Evolutionary conservation across 2,329 filamentous ascomycete species (phyloP), one percentile per base, ranked within the genome.

Genomic region (Periconia sp.): DNA sequence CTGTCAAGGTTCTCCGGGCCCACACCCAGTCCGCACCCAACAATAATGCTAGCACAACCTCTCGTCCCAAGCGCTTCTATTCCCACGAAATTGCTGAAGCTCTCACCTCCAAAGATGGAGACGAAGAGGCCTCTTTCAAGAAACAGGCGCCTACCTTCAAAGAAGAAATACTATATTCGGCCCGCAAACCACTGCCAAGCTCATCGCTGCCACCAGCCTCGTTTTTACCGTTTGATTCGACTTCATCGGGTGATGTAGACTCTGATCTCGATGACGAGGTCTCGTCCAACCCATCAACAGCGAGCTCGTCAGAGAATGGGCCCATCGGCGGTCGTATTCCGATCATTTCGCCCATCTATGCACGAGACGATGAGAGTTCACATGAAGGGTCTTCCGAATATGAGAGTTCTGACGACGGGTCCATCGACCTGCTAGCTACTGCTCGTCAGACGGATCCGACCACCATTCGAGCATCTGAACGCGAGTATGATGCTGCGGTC

Each of bases 91-190:
- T 79, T 10, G 66, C 68, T 3, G 62, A 68, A 1, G 66, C 73
- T 15, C 58, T 79, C n/a, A 46, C 62, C 10, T 50, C 64, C 10
- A 42, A 51, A 15, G 5, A 53, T 19, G 47, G 54, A 13, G 44
- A 53, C 44, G 43, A 62, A 18, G 54, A 30, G 41, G 48, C 23
- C 50, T 55, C 30, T 48, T 14, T 51, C 11, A 56, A 54, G 14
- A 49, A 53, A 35, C 27, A 55, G 5, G 60, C 57, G 40, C 54
- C 54, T 2, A 49, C 66, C 1, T 77, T 96, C 86, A 52, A 82
- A 72, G 19, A 95, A 76, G 19, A 92, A 79, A 65, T 87, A 79
- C 41, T 88, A 76, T 59, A 91, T 79, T 53, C 89, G 76, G 57
- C 93, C 82, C 53, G 88, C 79, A 47, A 93, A 76, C 47, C 93